phyloP scores from a whole-genome alignment of 805 yeast species.

The Lipomyces starkeyi region DNA sequence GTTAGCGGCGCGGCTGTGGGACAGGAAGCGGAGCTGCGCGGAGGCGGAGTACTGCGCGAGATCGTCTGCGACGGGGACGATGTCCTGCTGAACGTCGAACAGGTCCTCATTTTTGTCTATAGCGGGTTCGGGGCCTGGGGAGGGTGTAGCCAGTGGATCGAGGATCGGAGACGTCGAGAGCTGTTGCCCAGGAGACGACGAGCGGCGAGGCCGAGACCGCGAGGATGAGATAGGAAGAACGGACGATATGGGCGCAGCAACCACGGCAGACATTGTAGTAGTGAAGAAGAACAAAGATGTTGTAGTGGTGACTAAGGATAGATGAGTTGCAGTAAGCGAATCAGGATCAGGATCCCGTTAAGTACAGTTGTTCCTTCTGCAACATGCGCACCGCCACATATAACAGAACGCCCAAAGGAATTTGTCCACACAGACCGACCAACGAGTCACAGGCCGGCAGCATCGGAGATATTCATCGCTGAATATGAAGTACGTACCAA shows the following conservation, averaged over 20 bases:
- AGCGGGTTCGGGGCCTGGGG: background rate
- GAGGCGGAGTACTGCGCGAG: conserved; percentile 28
- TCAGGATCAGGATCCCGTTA: background rate
- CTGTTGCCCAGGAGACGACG: background rate
- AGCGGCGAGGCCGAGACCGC: background rate
- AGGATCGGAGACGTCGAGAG: background rate
- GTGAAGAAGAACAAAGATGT: background rate
- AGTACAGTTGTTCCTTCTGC: background rate
- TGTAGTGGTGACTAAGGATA: background rate
- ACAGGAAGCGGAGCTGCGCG: conserved; percentile 31
- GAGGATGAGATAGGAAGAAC: background rate
- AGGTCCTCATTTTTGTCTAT: background rate
- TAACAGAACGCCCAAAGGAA: background rate
- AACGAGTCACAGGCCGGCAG: background rate
- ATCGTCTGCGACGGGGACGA: background rate
- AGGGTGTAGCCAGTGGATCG: background rate
- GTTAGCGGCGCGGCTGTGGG: conserved; percentile 26
- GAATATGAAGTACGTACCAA: background rate
- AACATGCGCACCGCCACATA: background rate
- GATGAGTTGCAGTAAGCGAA: background rate
- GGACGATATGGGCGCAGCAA: background rate
- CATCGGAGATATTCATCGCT: background rate
- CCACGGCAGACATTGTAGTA: background rate
- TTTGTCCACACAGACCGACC: no score
- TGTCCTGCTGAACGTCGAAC: background rate